Evolutionary conservation across 306 rosid genomes (phyloP), one percentile per base, ranked within the genome.

Genomic region (Inga laurina): DNA sequence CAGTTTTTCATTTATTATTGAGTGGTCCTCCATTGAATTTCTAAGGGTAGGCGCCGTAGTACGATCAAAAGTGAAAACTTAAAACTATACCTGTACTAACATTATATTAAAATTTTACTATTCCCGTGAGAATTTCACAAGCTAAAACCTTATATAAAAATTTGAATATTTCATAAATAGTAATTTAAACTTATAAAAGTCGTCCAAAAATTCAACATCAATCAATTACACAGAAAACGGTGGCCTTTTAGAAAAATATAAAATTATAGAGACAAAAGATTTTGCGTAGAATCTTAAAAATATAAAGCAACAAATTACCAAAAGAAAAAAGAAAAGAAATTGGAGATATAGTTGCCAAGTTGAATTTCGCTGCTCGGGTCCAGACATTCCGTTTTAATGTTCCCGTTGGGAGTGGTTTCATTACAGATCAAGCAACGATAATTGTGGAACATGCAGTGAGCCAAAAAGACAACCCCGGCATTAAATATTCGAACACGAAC

Each of bases 361-460:
- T 21, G 24, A 18, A 22, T 43, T 41, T 41, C 51, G 15, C 16
- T 24, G 34, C 45, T 9, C 13, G 62, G 57, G 82, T 78, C 72
- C 65, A 72, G 81, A 82, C 85, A 86, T 84, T 82, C 87, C 19
- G 68, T 49, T 54, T 68, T 79, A 75, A 22, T 61, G 44, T 69
- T 54, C 30, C 46, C 44, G 39, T 72, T 74, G 65, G 51, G 62
- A 46, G 74, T 54, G 61, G 21, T 52, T 45, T 74, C 76, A 14
- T 34, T 27, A 85, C 87, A 85, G 87, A 83, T 82, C 77, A 70
- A 85, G 87, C 91, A 88, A 91, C 86, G 52, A 74, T 35, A 48
- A 46, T 35, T 15, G 43, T 8, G 56, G 82, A 85, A 85, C 71
- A 85, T 72, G 83, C 73, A 74, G 62, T 34, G n/a, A 81, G 76